Evolutionary conservation across 768 basidiomycete species (phyloP).

Genomic region (Leucogyrophana mollusca): DNA sequence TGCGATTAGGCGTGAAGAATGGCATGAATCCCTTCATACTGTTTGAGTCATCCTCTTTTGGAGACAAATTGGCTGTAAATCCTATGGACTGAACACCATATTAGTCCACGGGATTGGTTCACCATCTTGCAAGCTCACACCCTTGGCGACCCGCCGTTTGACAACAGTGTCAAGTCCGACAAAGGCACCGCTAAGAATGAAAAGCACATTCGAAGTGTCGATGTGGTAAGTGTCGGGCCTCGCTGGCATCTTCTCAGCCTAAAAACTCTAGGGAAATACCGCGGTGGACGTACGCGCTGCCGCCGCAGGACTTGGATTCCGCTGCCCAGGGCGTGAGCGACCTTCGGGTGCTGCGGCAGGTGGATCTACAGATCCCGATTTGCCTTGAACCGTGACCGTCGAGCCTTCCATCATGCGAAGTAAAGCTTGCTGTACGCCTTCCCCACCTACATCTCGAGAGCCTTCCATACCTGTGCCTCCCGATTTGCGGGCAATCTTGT

Average conservation of each 20-base stretch:
- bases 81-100: slow-evolving; percentile 75
- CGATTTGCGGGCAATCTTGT: slow-evolving; percentile 80
- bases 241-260: slow-evolving; percentile 32
- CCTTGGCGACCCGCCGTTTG: slow-evolving; percentile 77
- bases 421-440: slow-evolving; percentile 94
- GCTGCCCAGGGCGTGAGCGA: slow-evolving; percentile 49
- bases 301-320: slow-evolving; percentile 36
- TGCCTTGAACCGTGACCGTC: slow-evolving; percentile 76
- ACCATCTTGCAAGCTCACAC: slow-evolving; percentile 50
- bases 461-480: slow-evolving; percentile 58
- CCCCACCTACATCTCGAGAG: slow-evolving; percentile 87
- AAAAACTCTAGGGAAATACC: slow-evolving; percentile 1
- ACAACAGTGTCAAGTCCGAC: slow-evolving; percentile 87
- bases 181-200: slow-evolving; percentile 93
- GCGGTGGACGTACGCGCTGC: background rate
- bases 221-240: slow-evolving; percentile 71
- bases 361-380: slow-evolving; percentile 48
- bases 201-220: slow-evolving; percentile 90
- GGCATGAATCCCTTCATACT: slow-evolving; percentile 40
- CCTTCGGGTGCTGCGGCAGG: slow-evolving; percentile 42
- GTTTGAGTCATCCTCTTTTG: slow-evolving; percentile 37
- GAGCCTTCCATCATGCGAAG: slow-evolving; percentile 95
- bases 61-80: slow-evolving; percentile 59
- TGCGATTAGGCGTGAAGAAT: slow-evolving; percentile 78
- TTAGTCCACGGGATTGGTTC: background rate